Evolutionary conservation across 2,329 filamentous ascomycete genomes (phyloP).

Genomic region (Cordyceps farinosa): DNA sequence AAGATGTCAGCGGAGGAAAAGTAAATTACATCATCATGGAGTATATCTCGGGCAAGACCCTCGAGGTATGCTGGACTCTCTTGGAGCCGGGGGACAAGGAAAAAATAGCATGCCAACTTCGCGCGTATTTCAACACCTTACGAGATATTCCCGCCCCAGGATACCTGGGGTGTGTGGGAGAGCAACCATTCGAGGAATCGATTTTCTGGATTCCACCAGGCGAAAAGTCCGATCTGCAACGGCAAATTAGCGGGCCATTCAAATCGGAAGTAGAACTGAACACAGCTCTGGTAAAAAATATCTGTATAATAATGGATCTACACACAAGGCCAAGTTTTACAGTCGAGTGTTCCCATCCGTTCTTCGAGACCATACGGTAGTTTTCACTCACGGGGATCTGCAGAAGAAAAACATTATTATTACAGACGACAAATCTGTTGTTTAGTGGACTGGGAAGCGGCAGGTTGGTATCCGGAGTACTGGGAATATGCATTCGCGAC

Average conservation of each 20-base stretch:
- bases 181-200: constrained; percentile 21
- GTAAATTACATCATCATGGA: constrained; percentile 25
- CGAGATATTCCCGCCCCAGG: constrained; percentile 17
- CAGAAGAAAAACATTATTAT: constrained; percentile 25
- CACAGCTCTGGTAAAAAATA: constrained; percentile 20
- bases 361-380: constrained; percentile 3
- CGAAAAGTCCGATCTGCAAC: constrained; percentile 4
- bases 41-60: constrained; percentile 21
- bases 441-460: constrained; percentile 26
- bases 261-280: constrained; percentile 18
- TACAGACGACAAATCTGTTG: constrained; percentile 15
- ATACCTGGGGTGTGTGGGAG: constrained; percentile 22
- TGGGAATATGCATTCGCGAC: constrained; percentile 25
- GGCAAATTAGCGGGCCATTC: constrained; percentile 18
- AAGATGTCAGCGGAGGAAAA: neutral
- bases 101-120: constrained; percentile 8
- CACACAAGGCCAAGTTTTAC: constrained; percentile 4
- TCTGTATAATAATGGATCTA: constrained; percentile 17
- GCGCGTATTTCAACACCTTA: neutral
- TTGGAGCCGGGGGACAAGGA: constrained; percentile 17
- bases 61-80: neutral
- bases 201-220: constrained; percentile 20
- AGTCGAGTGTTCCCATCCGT: constrained; percentile 5
- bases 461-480: constrained; percentile 25
- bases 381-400: constrained; percentile 25